Conservation (phyloP, 108 stramenopile species). For the Nitzschia sp. region DNA sequence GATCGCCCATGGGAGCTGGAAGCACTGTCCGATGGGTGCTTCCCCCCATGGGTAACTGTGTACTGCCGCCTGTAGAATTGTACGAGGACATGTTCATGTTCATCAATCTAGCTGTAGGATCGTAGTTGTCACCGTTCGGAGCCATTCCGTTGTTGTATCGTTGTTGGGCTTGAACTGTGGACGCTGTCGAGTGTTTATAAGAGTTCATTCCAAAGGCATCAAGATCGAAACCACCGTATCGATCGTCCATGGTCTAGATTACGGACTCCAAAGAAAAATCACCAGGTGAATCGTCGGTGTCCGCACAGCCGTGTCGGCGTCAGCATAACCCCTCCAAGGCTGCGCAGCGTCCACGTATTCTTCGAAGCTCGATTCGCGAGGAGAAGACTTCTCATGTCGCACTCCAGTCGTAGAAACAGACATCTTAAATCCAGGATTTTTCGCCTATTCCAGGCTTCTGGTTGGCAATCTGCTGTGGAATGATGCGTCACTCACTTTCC, state of each 20-base stretch:
- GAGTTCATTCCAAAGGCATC: constrained; percentile 23
- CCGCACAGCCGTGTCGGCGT: too few relatives aligned
- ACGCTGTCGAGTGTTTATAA: constrained; percentile 3
- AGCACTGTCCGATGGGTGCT: constrained; percentile 10
- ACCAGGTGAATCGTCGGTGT: too few relatives aligned
- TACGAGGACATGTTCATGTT: not conserved
- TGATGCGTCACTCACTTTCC: too few relatives aligned
- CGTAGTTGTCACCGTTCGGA: constrained; percentile 28
- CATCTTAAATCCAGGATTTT: too few relatives aligned
- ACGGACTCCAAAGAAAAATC: too few relatives aligned
- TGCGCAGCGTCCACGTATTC: too few relatives aligned
- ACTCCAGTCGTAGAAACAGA: too few relatives aligned
- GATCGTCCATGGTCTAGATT: constrained; percentile 28
- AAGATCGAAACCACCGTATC: constrained; percentile 30
- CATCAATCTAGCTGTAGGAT: constrained; percentile 10
- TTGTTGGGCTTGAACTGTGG: constrained; percentile 16
- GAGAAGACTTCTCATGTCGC: too few relatives aligned
- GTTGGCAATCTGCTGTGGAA: too few relatives aligned
- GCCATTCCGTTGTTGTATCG: constrained; percentile 6
- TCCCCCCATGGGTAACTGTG: not conserved
- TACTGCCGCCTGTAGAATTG: constrained; percentile 15
- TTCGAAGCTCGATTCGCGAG: too few relatives aligned
- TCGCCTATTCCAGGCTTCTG: too few relatives aligned
- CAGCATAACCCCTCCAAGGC: too few relatives aligned
- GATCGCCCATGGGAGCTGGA: not conserved